Evolutionary conservation across 176 grass and related monocot genomes (phyloP), one percentile per base, ranked within the genome.

Genomic region (Poa annua): DNA sequence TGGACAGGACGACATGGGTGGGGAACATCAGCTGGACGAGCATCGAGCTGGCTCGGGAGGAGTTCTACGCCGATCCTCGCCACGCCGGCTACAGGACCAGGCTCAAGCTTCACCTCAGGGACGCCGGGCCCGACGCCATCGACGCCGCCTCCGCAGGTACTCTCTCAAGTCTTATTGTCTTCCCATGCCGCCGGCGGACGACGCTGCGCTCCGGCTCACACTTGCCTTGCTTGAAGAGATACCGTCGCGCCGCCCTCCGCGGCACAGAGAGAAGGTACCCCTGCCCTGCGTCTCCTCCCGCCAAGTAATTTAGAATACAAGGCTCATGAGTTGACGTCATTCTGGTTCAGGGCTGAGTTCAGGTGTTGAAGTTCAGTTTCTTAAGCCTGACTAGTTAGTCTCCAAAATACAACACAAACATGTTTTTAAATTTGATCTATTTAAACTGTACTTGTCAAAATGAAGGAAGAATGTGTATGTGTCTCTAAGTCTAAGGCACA

Each of bases 11-110:
- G 2, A 85, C 91, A 64, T 97, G 88, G 84, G 20, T 62, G 10
- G 94, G 91, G 79, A 89, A 57, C 75, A 63, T 81, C 4, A 97
- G 94, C 84, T 91, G 91, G 94, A 78, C 56, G 68, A 91, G 63
- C 88, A 93, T 97, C 86, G 55, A 82, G 66, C 8, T 93, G 55
- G 94, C 91, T 0, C 20, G 80, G 17, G 69, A 97, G 0, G 91
- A 97, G 15, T 93, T 93, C 88, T 93, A 97, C 20, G 55, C 57
- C 2, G 11, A 35, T 53, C 47, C 5, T 33, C 0, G 70, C 51
- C 20, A 66, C 47, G 56, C 74, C 12, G 0, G 8, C 53, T 86
- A 66, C 86, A 22, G 14, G 22, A 89, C 86, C 33, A 89, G 81
- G 76, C 49, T 97, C 9, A 68, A 21, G n/a, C 84, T 93, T 14